Base-by-base conservation (phyloP, 148 eudicot species). In the Chenopodium quinoa region DNA sequence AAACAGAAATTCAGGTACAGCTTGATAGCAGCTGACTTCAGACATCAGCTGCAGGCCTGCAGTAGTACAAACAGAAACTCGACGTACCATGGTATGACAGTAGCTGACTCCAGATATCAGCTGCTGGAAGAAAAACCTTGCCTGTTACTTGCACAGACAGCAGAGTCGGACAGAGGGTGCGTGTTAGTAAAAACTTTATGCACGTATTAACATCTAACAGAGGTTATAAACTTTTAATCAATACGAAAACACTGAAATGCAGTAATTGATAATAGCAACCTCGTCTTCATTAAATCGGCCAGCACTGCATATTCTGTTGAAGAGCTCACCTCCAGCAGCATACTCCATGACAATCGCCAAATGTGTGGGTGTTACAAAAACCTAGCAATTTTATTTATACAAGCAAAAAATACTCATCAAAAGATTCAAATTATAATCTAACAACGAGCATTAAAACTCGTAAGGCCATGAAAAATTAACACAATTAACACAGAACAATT, bases 91-190 rank as follows among this genome's bases (percentile, higher is more conserved):
- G 82, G 92, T 71, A 85, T 93, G 98, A 81, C 98, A 94, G 89
- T 91, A 94, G 86, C 91, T 89, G 76, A 94, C 98, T 69, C 98
- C 98, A 70, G 95, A 94, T 80, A 94, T 89, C 71, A 94, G 92
- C 89, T 94, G 98, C 86, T 94, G 98, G 82, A 91, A 94, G 92
- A 93, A 94, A 82, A 90, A 94, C 23, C 98, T 88, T 34, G 93
- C 97, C 98, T 94, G 87, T 81, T 37, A 52, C 65, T 25, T 9
- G 77, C 72, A 66, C 25, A 58, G 50, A 37, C 19, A 3, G 23
- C 56, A 29, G 13, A 78, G 25, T 14, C 3, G 9, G 67, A 52
- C 31, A 70, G 73, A 81, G 1, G 44, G 44, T 5, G 44, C 44
- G 6, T 5, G 5, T 17, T 17, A 13, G 46, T 47, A 46, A 63